Evolutionary conservation across 768 basidiomycete genomes (phyloP).

Genomic region (Collybia sp.): DNA sequence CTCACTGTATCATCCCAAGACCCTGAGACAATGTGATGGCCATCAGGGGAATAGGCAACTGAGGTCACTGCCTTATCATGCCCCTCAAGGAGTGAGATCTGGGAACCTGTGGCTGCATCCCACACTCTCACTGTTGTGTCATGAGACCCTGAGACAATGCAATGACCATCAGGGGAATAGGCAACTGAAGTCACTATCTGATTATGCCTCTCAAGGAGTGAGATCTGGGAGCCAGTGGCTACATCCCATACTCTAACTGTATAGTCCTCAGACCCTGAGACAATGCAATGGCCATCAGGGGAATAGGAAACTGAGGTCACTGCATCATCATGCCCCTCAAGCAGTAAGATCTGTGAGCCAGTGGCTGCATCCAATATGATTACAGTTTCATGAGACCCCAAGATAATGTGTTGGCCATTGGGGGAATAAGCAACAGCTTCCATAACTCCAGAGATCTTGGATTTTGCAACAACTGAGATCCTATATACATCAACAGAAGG

Average conservation of each 20-base stretch:
- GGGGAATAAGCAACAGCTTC: constrained; percentile 13
- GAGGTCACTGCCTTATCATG: constrained; percentile 14
- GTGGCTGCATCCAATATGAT: constrained; percentile 4
- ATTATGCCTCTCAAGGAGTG: background rate
- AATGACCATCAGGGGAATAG: background rate
- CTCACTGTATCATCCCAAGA: too few relatives aligned
- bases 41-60: constrained; percentile 10
- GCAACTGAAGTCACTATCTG: constrained; percentile 5
- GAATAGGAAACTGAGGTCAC: constrained; percentile 33
- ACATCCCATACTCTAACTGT: constrained; percentile 25
- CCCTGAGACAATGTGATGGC: background rate
- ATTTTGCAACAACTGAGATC: constrained; percentile 11
- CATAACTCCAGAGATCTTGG: too few relatives aligned
- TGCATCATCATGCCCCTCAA: constrained; percentile 10
- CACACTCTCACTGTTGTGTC: background rate
- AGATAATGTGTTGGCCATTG: background rate
- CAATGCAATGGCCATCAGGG: constrained; percentile 29
- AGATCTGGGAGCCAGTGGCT: constrained; percentile 6
- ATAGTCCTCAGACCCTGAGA: constrained; percentile 20
- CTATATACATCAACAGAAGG: background rate
- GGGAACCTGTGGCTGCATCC: background rate
- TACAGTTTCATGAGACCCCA: constrained; percentile 12
- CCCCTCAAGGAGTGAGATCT: constrained; percentile 1
- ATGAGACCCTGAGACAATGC: background rate
- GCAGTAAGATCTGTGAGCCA: background rate